Base-by-base conservation (phyloP, 202 grass and related monocot genomes). In the Dendrocalamus latiflorus region DNA sequence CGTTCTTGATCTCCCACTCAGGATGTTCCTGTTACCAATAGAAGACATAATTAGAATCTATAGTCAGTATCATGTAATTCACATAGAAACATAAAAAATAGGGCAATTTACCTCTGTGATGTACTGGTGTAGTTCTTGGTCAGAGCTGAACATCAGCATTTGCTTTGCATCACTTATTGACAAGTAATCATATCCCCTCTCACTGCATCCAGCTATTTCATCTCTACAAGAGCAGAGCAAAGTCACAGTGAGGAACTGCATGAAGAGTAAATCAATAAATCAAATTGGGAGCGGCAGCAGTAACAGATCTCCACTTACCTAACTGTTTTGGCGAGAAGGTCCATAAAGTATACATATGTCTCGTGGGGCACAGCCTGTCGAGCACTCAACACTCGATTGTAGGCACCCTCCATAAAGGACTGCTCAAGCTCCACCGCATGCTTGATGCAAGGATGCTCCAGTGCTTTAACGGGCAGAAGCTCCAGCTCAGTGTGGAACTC, bases 291-390 rank as follows among this genome's bases (percentile, higher is more conserved):
- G 24, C 5, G 71, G 43, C 16, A 82, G 43, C 16, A 85, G 21
- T 16, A 70, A 65, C 45, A 79, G 24, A 57, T 37, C 21, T 6
- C 4, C 6, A 56, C 83, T 88, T 57, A 98, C 95, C 95, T 93
- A 43, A 98, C 89, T 62, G 95, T 98, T 82, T 98, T 98, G 37
- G 93, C 95, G 7, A 98, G 95, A 78, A 98, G 95, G 74, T 98
- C 95, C 93, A 99, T 94, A 72, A 99, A 99, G 89, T 99, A 99
- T 61, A 96, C 78, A n/a, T 99, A 99, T 25, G 96, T 99, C 65
- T 89, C 93, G 10, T 93, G 93, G 6, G 93, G 93, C 44, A 92
- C 90, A 39, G 93, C 79, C 34, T 91, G 90, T 48, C 93, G 86
- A 39, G 93, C 93, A 4, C 72, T 93, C 77, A 95, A 84, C 8